Base-by-base conservation (phyloP, 2,329 filamentous ascomycete genomes). In the Camillea tinctor region DNA sequence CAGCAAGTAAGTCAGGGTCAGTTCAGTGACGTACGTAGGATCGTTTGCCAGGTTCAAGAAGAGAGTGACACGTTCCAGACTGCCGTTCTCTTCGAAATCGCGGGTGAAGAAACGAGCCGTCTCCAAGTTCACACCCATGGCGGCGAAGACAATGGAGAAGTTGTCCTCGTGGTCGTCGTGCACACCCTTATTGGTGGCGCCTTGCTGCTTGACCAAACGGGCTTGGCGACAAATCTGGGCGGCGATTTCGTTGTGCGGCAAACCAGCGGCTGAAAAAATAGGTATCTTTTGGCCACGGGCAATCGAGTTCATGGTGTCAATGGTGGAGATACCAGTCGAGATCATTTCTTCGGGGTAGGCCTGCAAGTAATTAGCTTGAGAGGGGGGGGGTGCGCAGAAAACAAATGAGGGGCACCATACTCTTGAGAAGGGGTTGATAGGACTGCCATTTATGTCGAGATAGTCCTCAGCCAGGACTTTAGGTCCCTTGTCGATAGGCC, bases 291-390 rank as follows among this genome's bases (percentile, higher is more conserved):
- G 95, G 64, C 95, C 95, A 86, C 95, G 93, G 66, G 96, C 95
- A 77, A 98, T 96, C 64, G 90, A 93, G 83, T 93, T 93, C 94
- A 98, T 98, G 63, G 93, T 97, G 76, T 98, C 94, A 73, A 99
- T 98, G 74, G 95, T 93, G 64, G 94, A 98, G 77, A 99, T 99
- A 88, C 95, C 95, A 53, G 95, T 99, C 40, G 94, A 95, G 73
- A 99, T 98, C 94, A 99, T 99, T 81, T 99, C 96, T 82, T 99
- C 95, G 73, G 95, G 95, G 76, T 99, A 99, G 69, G 97, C 92
- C 92, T 96, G 61, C 66, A 22, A 21, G 22, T 44, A 60, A 50
- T 56, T 44, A 63, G 62, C 72, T 57, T 72, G 68, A 13, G 19
- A 40, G 15, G 48, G 13, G 8, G 13, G 3, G 26, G 8, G 13